phyloP scores from a whole-genome alignment of 768 basidiomycete species.

The Daedaleopsis nitida region DNA sequence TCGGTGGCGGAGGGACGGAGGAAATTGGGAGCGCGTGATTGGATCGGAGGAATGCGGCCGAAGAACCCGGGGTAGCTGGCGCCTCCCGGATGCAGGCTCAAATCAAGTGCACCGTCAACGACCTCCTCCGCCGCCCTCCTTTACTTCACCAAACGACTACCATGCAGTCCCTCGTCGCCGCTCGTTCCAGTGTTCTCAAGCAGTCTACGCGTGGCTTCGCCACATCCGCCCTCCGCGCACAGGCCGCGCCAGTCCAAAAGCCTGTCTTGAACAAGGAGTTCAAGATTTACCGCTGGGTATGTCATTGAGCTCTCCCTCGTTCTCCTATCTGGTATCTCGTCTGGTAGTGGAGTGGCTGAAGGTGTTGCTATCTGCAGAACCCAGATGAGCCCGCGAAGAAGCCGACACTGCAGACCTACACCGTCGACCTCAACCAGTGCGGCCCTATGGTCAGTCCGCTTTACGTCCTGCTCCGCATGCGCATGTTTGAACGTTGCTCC shows the following conservation, averaged over 20 bases:
- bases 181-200: conserved; percentile 16
- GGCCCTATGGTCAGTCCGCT: conserved; percentile 80
- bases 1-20: background rate
- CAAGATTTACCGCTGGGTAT: conserved; percentile 98
- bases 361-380: conserved; percentile 51
- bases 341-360: conserved; percentile 1
- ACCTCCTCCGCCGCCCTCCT: conserved; percentile 2
- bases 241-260: conserved; percentile 61
- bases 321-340: background rate
- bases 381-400: conserved; percentile 94
- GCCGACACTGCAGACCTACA: conserved; percentile 88
- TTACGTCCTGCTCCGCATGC: conserved; percentile 4
- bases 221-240: conserved; percentile 30
- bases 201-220: conserved; percentile 31
- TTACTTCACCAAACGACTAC: conserved; percentile 15
- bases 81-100: conserved; percentile 12
- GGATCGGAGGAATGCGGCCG: conserved; percentile 23
- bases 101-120: conserved; percentile 17
- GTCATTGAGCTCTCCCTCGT: conserved; percentile 28
- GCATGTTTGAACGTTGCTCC: background rate
- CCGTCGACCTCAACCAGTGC: conserved; percentile 89
- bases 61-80: conserved; percentile 19
- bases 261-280: conserved; percentile 86
- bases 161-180: conserved; percentile 56
- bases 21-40: conserved; percentile 22